Percentiles rank a stretch among this genome's conserved stretches.
Evolutionary conservation across 805 yeast genomes (phyloP).

Genomic region (Barnettozyma sucrosica): DNA sequence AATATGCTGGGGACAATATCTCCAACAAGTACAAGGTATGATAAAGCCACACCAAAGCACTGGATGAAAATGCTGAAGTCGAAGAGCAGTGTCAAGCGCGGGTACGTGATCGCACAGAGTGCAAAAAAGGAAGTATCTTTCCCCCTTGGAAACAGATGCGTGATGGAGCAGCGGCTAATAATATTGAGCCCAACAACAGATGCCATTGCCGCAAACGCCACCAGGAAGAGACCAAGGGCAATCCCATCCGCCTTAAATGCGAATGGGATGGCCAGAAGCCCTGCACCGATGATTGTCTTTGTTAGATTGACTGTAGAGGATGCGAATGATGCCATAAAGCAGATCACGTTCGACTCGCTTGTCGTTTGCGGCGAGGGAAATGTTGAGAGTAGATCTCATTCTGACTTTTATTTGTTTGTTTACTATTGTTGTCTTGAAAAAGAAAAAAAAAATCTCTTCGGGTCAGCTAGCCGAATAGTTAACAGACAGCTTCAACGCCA

Average conservation of each 20-base stretch:
- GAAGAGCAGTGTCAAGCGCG: slow-evolving; percentile 61
- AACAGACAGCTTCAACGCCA: not conserved
- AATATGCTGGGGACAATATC: slow-evolving; percentile 65
- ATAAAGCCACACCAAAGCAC: slow-evolving; percentile 73
- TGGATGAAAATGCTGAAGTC: slow-evolving; percentile 71
- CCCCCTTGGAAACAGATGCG: not conserved
- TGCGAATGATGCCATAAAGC: slow-evolving; percentile 19
- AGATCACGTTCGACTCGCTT: not conserved
- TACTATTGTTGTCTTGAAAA: not conserved
- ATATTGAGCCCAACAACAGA: slow-evolving; percentile 64
- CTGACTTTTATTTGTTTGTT: not conserved
- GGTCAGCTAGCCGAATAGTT: slow-evolving; percentile 2
- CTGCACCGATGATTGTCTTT: slow-evolving; percentile 80
- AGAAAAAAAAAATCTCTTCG: not conserved
- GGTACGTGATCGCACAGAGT: slow-evolving; percentile 66
- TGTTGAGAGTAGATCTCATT: not conserved
- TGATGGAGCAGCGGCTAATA: slow-evolving; percentile 51
- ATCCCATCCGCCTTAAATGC: slow-evolving; percentile 68
- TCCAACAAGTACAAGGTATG: slow-evolving; percentile 69
- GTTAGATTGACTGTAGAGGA: slow-evolving; percentile 64
- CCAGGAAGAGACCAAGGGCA: slow-evolving; percentile 47
- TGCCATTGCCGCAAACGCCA: slow-evolving; percentile 56
- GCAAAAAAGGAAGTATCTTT: slow-evolving; percentile 63
- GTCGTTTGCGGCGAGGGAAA: too few species aligned
- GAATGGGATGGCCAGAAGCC: slow-evolving; percentile 68